A percentile compares a stretch with the other conserved stretches of the same genome.
These are phyloP conservation scores for Cryphonectria naterciae DNA, from an alignment of 2,329 filamentous ascomycete genomes.

Conservation along the genomic window DNA sequence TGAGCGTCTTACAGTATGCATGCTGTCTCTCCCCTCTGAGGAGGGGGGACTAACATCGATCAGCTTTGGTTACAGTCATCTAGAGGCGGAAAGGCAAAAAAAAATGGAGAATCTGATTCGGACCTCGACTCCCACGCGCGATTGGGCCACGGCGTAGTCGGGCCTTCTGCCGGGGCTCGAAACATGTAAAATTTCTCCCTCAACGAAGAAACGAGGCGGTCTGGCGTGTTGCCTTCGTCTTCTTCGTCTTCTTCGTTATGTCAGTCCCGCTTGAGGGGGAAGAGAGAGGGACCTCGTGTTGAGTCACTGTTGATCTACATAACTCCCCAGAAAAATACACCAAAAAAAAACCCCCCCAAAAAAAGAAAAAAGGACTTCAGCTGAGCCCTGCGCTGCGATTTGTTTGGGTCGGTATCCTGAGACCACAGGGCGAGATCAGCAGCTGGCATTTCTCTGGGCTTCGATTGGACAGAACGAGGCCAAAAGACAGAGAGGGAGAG, in stretches of 20 bases:
- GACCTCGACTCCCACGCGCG: constrained; percentile 4
- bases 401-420: not conserved
- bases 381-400: not conserved
- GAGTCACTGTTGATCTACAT: not conserved
- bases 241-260: not conserved
- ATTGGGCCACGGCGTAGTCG: constrained; percentile 14
- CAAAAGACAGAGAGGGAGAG: not conserved
- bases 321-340: not conserved
- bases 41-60: not conserved
- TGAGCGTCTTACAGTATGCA: not conserved
- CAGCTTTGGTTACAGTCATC: not conserved
- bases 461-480: not conserved
- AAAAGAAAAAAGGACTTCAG: not conserved
- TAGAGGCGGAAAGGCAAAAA: not conserved
- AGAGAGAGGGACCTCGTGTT: not conserved
- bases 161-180: constrained; percentile 12
- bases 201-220: constrained; percentile 3
- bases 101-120: constrained; percentile 7
- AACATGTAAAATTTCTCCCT: constrained; percentile 10
- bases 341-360: not conserved
- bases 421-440: not conserved
- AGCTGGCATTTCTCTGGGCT: not conserved
- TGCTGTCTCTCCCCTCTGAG: not conserved
- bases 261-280: not conserved
- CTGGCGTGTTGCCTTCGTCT: not conserved